Evolutionary conservation across 352 stramenopile genomes (phyloP).

Genomic region (Globisporangium mamillatum): DNA sequence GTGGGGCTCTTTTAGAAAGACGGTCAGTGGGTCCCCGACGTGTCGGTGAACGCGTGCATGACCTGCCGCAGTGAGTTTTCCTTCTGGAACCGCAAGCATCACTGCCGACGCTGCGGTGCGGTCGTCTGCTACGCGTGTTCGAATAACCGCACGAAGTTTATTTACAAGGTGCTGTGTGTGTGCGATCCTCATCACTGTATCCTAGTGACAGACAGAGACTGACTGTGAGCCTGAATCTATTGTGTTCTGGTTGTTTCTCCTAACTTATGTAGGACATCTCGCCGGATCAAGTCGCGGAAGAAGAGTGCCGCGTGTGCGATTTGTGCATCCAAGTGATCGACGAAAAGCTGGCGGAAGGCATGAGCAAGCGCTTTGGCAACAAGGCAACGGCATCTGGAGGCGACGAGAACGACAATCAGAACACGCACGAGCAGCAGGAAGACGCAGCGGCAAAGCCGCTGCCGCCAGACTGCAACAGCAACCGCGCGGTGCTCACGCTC

Average conservation of each 20-base stretch:
- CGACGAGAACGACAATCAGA: conserved; percentile 34
- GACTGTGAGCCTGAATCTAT: background rate
- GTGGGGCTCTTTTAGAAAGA: conserved; percentile 42
- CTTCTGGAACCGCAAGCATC: conserved; percentile 86
- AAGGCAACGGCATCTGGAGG: conserved; percentile 18
- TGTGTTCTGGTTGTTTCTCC: background rate
- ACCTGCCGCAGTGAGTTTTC: conserved; percentile 80
- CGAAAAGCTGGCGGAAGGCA: conserved; percentile 72
- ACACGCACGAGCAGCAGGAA: conserved; percentile 25
- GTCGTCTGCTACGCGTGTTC: conserved; percentile 82
- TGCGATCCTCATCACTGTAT: background rate
- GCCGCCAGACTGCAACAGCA: conserved; percentile 47
- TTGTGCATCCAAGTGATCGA: conserved; percentile 83
- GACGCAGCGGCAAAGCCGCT: conserved; percentile 24
- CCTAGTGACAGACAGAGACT: background rate
- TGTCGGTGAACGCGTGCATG: conserved; percentile 79
- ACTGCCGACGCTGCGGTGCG: conserved; percentile 84
- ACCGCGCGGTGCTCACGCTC: conserved; percentile 71
- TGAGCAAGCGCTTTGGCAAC: conserved; percentile 75
- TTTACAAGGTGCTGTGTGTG: conserved; percentile 60
- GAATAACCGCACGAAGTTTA: conserved; percentile 75
- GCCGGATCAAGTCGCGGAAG: conserved; percentile 49
- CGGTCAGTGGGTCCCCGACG: conserved; percentile 82
- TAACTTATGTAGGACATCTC: conserved; percentile 48
- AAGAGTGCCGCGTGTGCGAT: conserved; percentile 79